Evolutionary conservation across 768 basidiomycete species (phyloP).

Genomic region (Lactarius hengduanensis): DNA sequence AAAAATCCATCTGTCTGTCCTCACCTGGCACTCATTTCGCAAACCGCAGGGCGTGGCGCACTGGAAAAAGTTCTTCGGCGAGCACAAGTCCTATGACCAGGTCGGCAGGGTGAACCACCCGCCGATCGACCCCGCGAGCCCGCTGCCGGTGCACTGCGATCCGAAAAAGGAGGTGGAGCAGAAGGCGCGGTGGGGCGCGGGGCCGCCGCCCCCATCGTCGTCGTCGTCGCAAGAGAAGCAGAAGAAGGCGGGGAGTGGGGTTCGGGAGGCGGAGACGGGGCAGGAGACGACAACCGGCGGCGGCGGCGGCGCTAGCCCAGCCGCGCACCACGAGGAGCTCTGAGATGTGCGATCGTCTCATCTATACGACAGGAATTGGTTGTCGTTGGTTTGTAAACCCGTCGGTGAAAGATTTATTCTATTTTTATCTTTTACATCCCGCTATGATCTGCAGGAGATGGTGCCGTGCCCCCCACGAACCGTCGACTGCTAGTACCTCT

Average conservation of each 20-base stretch:
- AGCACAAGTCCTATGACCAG: constrained; percentile 76
- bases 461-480: background rate
- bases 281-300: too few relatives aligned
- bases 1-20: background rate
- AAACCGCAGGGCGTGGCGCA: constrained; percentile 64
- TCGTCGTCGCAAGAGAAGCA: too few relatives aligned
- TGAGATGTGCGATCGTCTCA: background rate
- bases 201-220: background rate
- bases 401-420: background rate
- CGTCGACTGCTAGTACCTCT: background rate
- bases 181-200: constrained; percentile 30
- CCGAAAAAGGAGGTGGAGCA: constrained; percentile 47
- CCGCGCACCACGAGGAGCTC: constrained; percentile 27
- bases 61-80: constrained; percentile 88
- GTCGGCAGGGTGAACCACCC: constrained; percentile 75
- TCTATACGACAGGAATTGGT: too few relatives aligned
- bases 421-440: background rate
- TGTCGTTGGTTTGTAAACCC: too few relatives aligned
- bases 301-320: background rate
- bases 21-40: background rate
- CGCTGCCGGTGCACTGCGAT: constrained; percentile 74
- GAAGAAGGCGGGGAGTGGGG: too few relatives aligned
- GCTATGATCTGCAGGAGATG: background rate
- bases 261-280: too few relatives aligned
- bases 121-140: constrained; percentile 72